Evolutionary conservation across 2,329 filamentous ascomycete genomes (phyloP).

Genomic region (Mycocentrospora acerina): DNA sequence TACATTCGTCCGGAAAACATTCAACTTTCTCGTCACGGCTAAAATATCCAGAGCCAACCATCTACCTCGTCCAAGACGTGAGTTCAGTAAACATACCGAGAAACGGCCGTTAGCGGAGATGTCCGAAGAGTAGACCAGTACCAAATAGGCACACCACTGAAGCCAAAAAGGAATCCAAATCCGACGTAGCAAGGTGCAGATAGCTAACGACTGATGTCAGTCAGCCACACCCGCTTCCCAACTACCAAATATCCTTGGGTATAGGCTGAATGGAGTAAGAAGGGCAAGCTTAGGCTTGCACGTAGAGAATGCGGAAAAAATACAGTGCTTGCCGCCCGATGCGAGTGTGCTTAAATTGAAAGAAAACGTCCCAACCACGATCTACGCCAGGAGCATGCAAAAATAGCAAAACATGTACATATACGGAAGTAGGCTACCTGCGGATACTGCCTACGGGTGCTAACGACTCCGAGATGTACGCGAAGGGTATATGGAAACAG

Average conservation of each 20-base stretch:
- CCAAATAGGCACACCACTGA: conserved; percentile 6
- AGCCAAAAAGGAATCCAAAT: conserved; percentile 2
- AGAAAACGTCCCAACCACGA: conserved; percentile 8
- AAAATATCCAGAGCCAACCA: conserved; percentile 15
- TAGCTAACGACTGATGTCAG: no score
- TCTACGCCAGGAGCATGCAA: conserved; percentile 17
- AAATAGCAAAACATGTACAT: conserved; percentile 8
- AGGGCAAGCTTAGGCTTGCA: conserved; percentile 13
- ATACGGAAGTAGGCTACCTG: no score
- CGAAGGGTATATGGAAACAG: conserved; percentile 11
- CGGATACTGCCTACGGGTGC: no score
- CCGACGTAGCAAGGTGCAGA: not conserved
- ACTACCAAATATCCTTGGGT: conserved; percentile 10
- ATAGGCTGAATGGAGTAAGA: conserved; percentile 9
- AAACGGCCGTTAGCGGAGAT: conserved; percentile 14
- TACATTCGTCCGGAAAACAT: no score
- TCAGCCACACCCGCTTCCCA: not conserved
- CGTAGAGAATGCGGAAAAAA: conserved; percentile 16
- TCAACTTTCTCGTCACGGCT: conserved; percentile 6
- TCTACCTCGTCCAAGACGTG: conserved; percentile 13
- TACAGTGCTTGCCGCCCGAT: conserved; percentile 33
- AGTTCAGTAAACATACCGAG: conserved; percentile 9
- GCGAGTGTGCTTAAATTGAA: conserved; percentile 13
- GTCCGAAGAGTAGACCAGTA: conserved; percentile 10
- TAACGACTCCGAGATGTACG: no score